Conservation (phyloP, 495 filamentous ascomycete species). For the Pseudevernia furfuracea region DNA sequence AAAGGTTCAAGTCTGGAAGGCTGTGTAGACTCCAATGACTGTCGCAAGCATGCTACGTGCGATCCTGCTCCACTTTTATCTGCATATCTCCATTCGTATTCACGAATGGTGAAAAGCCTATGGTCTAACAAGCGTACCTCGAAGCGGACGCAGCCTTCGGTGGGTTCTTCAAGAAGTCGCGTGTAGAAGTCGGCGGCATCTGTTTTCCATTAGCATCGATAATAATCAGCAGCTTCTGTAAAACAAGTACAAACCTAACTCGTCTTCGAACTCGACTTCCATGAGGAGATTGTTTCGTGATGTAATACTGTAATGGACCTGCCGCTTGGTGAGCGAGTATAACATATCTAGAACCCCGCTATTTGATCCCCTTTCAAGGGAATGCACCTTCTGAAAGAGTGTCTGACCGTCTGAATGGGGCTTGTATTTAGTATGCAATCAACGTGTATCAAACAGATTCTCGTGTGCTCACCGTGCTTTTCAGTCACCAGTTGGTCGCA, state of each 20-base stretch:
- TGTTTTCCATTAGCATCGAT: not conserved
- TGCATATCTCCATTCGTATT: not conserved
- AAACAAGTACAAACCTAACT: not conserved
- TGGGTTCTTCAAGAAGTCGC: not conserved
- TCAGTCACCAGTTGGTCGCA: not conserved
- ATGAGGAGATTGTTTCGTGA: not conserved
- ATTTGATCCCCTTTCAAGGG: no score
- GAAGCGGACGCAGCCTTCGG: not conserved
- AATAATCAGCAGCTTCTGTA: not conserved
- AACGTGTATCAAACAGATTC: not conserved
- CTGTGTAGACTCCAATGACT: not conserved
- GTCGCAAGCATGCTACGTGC: not conserved
- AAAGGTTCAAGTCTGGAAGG: not conserved
- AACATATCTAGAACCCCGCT: no score
- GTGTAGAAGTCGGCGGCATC: not conserved
- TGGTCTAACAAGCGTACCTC: not conserved
- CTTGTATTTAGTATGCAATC: no score
- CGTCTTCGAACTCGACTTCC: not conserved
- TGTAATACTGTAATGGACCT: not conserved
- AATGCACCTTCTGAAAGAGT: no score
- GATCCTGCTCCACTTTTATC: not conserved
- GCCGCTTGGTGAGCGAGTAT: not conserved
- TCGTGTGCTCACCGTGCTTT: not conserved
- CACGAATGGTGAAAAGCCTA: not conserved
- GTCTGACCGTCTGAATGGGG: no score